These are phyloP conservation scores for Warburgia ugandensis DNA, from an alignment of 164 flowering plant genomes.

Conservation along the genomic window DNA sequence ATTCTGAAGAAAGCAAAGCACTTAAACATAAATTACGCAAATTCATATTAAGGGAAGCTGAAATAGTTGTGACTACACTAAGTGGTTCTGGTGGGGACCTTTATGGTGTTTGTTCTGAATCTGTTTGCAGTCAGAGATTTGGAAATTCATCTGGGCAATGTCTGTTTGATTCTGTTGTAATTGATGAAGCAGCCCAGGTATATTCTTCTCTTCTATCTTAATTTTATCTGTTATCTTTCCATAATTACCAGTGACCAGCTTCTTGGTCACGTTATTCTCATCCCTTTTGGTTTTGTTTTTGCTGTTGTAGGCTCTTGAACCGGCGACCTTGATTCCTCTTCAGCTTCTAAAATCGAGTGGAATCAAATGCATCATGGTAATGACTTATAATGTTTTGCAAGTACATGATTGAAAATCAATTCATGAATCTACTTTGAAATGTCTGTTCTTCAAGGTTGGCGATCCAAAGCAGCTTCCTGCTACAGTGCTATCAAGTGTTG, in stretches of 20 bases:
- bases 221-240: no score
- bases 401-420: not conserved
- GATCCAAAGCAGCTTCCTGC: constrained; percentile 99
- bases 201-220: constrained; percentile 5
- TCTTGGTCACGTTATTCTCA: no score
- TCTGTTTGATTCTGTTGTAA: constrained; percentile 89
- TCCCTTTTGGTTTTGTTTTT: constrained; percentile 9
- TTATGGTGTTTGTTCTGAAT: constrained; percentile 75
- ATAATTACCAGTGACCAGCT: no score
- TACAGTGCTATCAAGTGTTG: constrained; percentile 87
- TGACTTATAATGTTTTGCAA: not conserved
- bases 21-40: constrained; percentile 61
- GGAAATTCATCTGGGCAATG: constrained; percentile 46
- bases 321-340: constrained; percentile 92
- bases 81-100: constrained; percentile 98
- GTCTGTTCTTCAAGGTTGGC: constrained; percentile 64
- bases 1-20: constrained; percentile 54
- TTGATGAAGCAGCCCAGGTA: constrained; percentile 99
- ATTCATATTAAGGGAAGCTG: constrained; percentile 77
- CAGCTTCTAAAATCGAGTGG: constrained; percentile 82
- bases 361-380: constrained; percentile 82
- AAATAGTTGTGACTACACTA: constrained; percentile 80
- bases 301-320: constrained; percentile 76
- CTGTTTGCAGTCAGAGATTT: constrained; percentile 39
- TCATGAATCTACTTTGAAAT: not conserved